A percentile compares a stretch with the other conserved stretches of the same genome.
phyloP scores from a whole-genome alignment of 352 stramenopile genomes.

The Phytophthora fragariae region DNA sequence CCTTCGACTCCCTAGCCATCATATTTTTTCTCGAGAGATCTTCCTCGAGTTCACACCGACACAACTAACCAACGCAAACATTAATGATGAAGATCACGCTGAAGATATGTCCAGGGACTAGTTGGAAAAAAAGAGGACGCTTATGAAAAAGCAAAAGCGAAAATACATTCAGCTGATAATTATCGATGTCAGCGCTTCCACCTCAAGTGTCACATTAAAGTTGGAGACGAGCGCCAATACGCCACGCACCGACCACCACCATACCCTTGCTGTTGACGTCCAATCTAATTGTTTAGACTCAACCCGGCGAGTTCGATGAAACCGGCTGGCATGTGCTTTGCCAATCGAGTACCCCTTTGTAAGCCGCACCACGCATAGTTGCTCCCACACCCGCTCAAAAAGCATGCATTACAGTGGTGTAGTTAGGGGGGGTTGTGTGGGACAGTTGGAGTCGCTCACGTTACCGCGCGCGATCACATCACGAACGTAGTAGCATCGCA shows the following conservation, averaged over 20 bases:
- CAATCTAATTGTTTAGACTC: neutral
- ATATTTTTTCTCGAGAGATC: constrained; percentile 9
- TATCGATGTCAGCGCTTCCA: too few relatives aligned
- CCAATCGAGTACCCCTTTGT: neutral
- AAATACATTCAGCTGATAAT: too few relatives aligned
- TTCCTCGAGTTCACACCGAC: constrained; percentile 9
- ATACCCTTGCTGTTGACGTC: neutral
- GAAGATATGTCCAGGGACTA: neutral
- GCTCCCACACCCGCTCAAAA: too few relatives aligned
- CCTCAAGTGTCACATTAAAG: neutral
- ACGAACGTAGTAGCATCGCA: too few relatives aligned
- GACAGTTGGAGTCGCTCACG: too few relatives aligned
- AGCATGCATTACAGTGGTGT: too few relatives aligned
- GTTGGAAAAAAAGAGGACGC: too few relatives aligned
- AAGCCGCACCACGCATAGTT: too few relatives aligned
- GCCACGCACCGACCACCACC: neutral
- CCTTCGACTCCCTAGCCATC: constrained; percentile 6
- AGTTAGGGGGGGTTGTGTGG: too few relatives aligned
- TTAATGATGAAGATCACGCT: neutral
- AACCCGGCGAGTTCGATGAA: neutral
- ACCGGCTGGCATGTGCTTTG: neutral
- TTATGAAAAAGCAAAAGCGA: too few relatives aligned
- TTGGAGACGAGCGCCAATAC: neutral
- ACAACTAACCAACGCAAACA: neutral
- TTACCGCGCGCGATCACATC: too few relatives aligned